Conservation (phyloP, 2,329 filamentous ascomycete genomes). For the Elsinoe australis region DNA sequence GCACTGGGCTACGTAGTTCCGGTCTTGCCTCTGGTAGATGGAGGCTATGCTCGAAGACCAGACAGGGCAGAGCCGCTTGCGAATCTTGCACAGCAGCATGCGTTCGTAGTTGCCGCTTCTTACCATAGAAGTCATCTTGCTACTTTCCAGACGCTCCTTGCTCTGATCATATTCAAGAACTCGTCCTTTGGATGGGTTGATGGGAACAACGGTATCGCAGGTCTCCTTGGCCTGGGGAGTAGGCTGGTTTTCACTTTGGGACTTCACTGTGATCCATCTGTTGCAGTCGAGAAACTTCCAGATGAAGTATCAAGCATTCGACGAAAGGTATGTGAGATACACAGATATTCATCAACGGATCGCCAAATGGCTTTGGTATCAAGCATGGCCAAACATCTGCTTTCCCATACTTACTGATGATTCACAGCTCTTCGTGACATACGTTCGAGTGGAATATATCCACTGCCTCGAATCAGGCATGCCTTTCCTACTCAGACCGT, state of each 20-base stretch:
- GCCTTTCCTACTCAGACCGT: conserved; percentile 6
- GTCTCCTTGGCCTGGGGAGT: neutral
- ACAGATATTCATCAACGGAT: too few species aligned
- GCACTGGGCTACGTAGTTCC: conserved; percentile 2
- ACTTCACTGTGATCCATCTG: conserved; percentile 1
- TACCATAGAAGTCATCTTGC: conserved; percentile 1
- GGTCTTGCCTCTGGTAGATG: conserved; percentile 1
- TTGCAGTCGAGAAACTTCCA: neutral
- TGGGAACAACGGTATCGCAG: conserved; percentile 8
- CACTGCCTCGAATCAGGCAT: conserved; percentile 6
- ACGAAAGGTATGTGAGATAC: conserved; percentile 4
- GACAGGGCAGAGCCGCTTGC: neutral
- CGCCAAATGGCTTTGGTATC: too few species aligned
- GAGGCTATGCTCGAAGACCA: neutral
- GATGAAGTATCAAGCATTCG: neutral
- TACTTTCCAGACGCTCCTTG: conserved; percentile 3
- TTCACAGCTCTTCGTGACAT: conserved; percentile 14
- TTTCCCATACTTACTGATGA: neutral
- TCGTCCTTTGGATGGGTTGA: conserved; percentile 7
- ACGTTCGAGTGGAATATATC: neutral
- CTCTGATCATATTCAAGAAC: neutral
- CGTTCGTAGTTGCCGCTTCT: neutral
- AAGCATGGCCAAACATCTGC: too few species aligned
- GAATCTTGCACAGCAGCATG: neutral
- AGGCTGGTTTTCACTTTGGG: conserved; percentile 3